Conservation (phyloP, 2,329 filamentous ascomycete genomes). For the Alternaria atra region DNA sequence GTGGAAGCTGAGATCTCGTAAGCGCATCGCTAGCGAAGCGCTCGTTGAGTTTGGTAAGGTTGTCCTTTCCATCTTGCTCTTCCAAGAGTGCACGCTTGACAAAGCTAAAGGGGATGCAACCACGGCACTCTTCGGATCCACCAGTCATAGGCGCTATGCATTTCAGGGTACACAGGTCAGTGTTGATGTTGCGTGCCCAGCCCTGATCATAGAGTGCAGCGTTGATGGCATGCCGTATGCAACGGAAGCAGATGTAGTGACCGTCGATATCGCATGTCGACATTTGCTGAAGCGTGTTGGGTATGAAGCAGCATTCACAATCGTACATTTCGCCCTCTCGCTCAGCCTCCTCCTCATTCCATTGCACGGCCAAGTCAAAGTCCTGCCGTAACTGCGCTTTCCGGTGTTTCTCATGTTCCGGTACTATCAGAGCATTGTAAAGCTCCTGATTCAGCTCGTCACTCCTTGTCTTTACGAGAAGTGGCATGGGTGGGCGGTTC, state of each 20-base stretch:
- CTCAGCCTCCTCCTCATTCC: constrained; percentile 61
- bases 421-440: constrained; percentile 55
- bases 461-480: constrained; percentile 72
- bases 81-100: constrained; percentile 76
- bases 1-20: constrained; percentile 74
- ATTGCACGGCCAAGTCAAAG: constrained; percentile 52
- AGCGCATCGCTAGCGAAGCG: constrained; percentile 80
- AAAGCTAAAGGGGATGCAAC: constrained; percentile 74
- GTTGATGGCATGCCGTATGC: constrained; percentile 80
- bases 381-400: constrained; percentile 54
- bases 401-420: constrained; percentile 51
- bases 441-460: constrained; percentile 63
- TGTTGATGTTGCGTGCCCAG: constrained; percentile 82
- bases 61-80: constrained; percentile 74
- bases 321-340: constrained; percentile 64
- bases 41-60: constrained; percentile 78
- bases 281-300: constrained; percentile 76
- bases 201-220: constrained; percentile 94
- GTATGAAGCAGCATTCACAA: constrained; percentile 80
- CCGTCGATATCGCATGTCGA: constrained; percentile 73
- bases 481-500: constrained; percentile 66
- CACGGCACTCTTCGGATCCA: constrained; percentile 66
- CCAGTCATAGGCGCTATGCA: constrained; percentile 80
- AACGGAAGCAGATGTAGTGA: constrained; percentile 82
- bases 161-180: constrained; percentile 75